A percentile compares a stretch with the other conserved stretches of the same genome.
These are phyloP conservation scores for Ophiocordyceps polyrhachis-furcata DNA, from an alignment of 2,329 filamentous ascomycete species.

Conservation along the genomic window DNA sequence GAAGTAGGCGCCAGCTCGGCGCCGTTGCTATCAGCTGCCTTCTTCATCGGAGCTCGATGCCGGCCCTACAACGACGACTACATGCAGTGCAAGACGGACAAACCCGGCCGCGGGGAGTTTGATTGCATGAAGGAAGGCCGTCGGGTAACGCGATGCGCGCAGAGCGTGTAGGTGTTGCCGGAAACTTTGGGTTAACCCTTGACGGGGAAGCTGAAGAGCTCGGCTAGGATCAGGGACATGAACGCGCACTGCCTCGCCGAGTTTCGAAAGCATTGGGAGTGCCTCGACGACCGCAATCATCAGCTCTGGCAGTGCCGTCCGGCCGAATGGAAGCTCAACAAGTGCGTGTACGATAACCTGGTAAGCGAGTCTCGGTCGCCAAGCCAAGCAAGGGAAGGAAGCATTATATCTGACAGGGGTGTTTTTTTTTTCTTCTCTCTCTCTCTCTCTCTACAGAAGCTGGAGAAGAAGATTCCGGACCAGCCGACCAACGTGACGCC, in stretches of 20 bases:
- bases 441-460: slow-evolving; percentile 44
- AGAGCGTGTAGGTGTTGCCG: slow-evolving; percentile 61
- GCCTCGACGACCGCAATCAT: slow-evolving; percentile 94
- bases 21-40: slow-evolving; percentile 76
- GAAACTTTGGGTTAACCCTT: background rate
- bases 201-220: background rate
- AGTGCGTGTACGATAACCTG: slow-evolving; percentile 89
- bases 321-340: slow-evolving; percentile 77
- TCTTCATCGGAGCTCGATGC: slow-evolving; percentile 95
- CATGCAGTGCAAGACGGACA: slow-evolving; percentile 98
- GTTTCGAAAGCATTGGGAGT: slow-evolving; percentile 89
- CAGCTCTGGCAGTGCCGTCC: slow-evolving; percentile 90
- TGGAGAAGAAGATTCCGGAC: slow-evolving; percentile 66
- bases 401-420: background rate
- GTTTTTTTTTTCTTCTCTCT: no score
- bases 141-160: slow-evolving; percentile 89
- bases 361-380: slow-evolving; percentile 34
- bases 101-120: slow-evolving; percentile 75
- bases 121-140: slow-evolving; percentile 93
- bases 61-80: slow-evolving; percentile 94
- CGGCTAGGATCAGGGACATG: slow-evolving; percentile 66
- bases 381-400: background rate
- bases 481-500: slow-evolving; percentile 50
- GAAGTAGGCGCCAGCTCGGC: slow-evolving; percentile 89
- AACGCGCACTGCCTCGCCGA: slow-evolving; percentile 84